Conservation (phyloP, 2,329 filamentous ascomycete species). For the Paraconiothyrium sp. region DNA sequence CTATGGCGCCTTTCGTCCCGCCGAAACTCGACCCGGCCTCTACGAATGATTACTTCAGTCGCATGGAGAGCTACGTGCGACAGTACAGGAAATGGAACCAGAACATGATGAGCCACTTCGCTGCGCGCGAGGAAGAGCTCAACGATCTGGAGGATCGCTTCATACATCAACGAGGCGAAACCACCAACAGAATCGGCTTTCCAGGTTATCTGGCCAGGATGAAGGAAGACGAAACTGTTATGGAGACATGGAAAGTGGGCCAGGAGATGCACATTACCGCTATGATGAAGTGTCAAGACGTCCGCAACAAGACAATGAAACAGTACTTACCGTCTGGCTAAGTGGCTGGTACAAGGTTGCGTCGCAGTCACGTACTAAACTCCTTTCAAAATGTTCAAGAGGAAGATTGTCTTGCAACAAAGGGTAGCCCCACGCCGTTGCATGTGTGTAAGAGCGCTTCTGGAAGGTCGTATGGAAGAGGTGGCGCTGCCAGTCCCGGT, state of each 20-base stretch:
- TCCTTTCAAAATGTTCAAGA: background rate
- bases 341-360: background rate
- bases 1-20: slow-evolving; percentile 58
- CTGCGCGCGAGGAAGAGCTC: slow-evolving; percentile 59
- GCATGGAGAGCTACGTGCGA: slow-evolving; percentile 65
- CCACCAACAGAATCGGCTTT: slow-evolving; percentile 60
- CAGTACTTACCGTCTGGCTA: slow-evolving; percentile 15
- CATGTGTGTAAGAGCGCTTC: background rate
- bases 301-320: slow-evolving; percentile 43
- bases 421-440: background rate
- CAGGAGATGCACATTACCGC: slow-evolving; percentile 68
- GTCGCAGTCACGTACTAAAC: slow-evolving; percentile 1
- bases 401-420: background rate
- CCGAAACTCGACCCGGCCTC: slow-evolving; percentile 56
- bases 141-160: slow-evolving; percentile 56
- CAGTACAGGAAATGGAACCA: slow-evolving; percentile 66
- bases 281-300: slow-evolving; percentile 53
- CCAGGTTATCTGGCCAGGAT: slow-evolving; percentile 68
- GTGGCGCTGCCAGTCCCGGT: background rate
- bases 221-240: slow-evolving; percentile 71
- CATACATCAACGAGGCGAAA: slow-evolving; percentile 63
- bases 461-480: background rate
- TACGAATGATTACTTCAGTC: slow-evolving; percentile 62
- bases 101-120: slow-evolving; percentile 65
- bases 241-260: slow-evolving; percentile 68